Evolutionary conservation across 331 rosid species (phyloP).

Genomic region (Malus hybrid): DNA sequence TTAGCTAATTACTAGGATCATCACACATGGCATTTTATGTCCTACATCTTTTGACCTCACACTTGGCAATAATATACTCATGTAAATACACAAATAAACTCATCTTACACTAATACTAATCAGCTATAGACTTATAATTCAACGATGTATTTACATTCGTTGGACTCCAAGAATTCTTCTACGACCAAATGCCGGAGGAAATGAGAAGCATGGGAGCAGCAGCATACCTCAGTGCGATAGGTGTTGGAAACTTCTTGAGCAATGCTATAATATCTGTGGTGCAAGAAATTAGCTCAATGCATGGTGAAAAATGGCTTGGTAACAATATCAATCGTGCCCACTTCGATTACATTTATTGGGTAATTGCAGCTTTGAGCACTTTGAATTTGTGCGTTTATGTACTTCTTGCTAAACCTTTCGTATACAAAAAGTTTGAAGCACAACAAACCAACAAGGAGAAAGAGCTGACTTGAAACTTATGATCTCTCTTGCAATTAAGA

Average conservation of each 20-base stretch:
- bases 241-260: neutral
- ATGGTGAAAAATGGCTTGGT: neutral
- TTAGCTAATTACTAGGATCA: too few species aligned
- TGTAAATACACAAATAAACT: too few species aligned
- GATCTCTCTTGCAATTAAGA: neutral
- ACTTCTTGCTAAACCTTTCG: neutral
- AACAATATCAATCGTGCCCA: neutral
- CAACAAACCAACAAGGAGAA: neutral
- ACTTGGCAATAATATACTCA: too few species aligned
- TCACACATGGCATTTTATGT: too few species aligned
- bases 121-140: too few species aligned
- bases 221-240: neutral
- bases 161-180: neutral
- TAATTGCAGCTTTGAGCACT: neutral
- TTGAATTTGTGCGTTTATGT: neutral
- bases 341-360: neutral
- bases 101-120: too few species aligned
- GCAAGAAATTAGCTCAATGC: neutral
- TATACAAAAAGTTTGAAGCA: neutral
- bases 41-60: too few species aligned
- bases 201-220: neutral
- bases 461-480: neutral
- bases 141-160: neutral
- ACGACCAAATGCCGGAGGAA: neutral
- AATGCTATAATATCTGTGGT: neutral